Percentiles rank a stretch among this genome's conserved stretches.
Conservation (phyloP, 176 grass and related monocot species). For the Secale cereale region DNA sequence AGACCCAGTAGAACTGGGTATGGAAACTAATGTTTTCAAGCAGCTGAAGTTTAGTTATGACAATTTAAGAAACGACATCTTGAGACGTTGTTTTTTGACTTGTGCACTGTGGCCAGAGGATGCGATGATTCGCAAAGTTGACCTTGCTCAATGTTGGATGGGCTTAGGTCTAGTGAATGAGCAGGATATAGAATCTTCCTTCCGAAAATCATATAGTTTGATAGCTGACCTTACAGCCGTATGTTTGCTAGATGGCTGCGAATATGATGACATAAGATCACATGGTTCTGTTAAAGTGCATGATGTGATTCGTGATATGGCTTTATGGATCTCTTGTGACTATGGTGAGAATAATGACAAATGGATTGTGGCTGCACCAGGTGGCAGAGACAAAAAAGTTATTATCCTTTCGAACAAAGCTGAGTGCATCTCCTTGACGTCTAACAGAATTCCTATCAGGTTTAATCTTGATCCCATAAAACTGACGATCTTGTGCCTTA, state of each 20-base stretch:
- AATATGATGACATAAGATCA: too few relatives aligned
- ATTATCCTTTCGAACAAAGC: background rate
- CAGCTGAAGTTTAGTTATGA: slow-evolving; percentile 33
- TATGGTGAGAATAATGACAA: slow-evolving; percentile 17
- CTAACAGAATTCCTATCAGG: background rate
- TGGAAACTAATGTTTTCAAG: slow-evolving; percentile 3
- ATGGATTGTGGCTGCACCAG: slow-evolving; percentile 3
- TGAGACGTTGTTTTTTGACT: slow-evolving; percentile 29
- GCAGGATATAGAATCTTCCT: background rate
- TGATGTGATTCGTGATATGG: slow-evolving; percentile 38
- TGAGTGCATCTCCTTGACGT: slow-evolving; percentile 7
- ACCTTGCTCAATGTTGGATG: too few relatives aligned
- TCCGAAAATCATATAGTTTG: background rate
- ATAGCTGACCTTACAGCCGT: background rate
- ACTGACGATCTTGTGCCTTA: slow-evolving; percentile 7
- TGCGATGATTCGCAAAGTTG: background rate
- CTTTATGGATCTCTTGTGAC: slow-evolving; percentile 30
- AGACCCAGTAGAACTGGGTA: background rate
- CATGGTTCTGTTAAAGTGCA: slow-evolving; percentile 17
- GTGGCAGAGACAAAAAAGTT: background rate
- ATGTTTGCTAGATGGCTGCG: slow-evolving; percentile 16
- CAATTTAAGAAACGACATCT: background rate
- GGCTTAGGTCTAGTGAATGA: slow-evolving; percentile 29
- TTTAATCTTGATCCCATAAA: background rate
- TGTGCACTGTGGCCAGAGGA: slow-evolving; percentile 33